These are phyloP conservation scores for Bacidia gigantensis DNA, from an alignment of 495 filamentous ascomycete species.

Conservation along the genomic window DNA sequence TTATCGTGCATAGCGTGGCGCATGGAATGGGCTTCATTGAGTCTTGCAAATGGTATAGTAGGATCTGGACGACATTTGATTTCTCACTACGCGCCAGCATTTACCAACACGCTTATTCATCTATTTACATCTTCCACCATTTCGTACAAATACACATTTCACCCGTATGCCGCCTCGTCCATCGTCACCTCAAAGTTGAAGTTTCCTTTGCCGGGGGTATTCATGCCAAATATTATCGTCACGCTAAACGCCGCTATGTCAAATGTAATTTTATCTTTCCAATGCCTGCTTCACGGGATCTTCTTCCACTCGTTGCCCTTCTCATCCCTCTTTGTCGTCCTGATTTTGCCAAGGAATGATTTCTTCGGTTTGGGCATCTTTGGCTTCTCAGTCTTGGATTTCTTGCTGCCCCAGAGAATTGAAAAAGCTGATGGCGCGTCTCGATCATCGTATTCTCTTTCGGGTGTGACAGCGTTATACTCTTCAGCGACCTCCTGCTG, in stretches of 20 bases:
- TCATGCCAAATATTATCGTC: background rate
- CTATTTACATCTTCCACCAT: background rate
- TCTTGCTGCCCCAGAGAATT: background rate
- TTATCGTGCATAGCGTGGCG: constrained; percentile 1
- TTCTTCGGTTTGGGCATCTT: background rate
- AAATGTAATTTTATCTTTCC: background rate
- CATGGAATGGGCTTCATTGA: too few species aligned
- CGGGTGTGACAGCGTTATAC: background rate
- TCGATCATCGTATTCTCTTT: background rate
- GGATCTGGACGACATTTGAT: too few species aligned
- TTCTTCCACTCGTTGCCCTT: background rate
- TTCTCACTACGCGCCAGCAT: too few species aligned
- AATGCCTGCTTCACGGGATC: background rate
- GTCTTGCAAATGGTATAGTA: too few species aligned
- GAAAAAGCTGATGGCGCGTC: background rate
- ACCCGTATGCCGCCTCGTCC: too few species aligned
- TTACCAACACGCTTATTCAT: background rate
- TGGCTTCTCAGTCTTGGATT: background rate
- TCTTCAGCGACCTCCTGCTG: background rate
- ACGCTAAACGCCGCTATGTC: background rate
- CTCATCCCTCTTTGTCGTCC: background rate
- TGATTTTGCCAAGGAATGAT: background rate
- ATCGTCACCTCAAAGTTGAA: too few species aligned
- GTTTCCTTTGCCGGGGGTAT: background rate
- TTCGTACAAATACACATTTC: background rate